Evolutionary conservation across 495 filamentous ascomycete species (phyloP).

Genomic region (Neurospora sublineolata): DNA sequence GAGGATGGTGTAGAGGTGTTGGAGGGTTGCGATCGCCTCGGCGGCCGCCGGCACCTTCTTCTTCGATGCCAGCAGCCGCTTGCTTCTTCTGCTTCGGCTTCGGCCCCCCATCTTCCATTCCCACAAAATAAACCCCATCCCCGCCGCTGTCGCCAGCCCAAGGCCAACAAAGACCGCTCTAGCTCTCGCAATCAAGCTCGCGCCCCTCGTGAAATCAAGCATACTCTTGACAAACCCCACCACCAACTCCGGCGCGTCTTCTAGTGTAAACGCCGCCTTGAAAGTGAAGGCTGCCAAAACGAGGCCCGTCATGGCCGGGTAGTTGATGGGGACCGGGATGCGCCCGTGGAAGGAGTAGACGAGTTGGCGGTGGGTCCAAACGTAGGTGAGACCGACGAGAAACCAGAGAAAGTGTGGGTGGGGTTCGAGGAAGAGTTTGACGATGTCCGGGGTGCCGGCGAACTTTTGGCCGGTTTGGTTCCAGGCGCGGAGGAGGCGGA

Average conservation of each 20-base stretch:
- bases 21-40: constrained; percentile 35
- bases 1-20: constrained; percentile 64
- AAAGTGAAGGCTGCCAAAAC: constrained; percentile 58
- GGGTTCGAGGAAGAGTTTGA: constrained; percentile 49
- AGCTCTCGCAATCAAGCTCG: constrained; percentile 40
- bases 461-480: constrained; percentile 97
- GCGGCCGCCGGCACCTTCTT: neutral
- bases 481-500: constrained; percentile 66
- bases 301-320: constrained; percentile 23
- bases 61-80: constrained; percentile 1
- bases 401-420: constrained; percentile 60
- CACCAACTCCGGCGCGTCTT: constrained; percentile 79
- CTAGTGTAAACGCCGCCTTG: constrained; percentile 69
- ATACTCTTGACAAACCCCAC: constrained; percentile 33
- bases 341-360: constrained; percentile 20
- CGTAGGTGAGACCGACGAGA: constrained; percentile 61
- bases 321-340: constrained; percentile 18
- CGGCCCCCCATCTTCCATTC: neutral
- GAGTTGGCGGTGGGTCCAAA: constrained; percentile 26
- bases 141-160: constrained; percentile 27
- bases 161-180: constrained; percentile 44
- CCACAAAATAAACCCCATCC: constrained; percentile 17
- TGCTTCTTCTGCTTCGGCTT: constrained; percentile 8
- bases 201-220: constrained; percentile 29
- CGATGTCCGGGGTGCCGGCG: constrained; percentile 77